These are phyloP conservation scores for Neopestalotiopsis rosae DNA, from an alignment of 2,329 filamentous ascomycete species.

Conservation along the genomic window DNA sequence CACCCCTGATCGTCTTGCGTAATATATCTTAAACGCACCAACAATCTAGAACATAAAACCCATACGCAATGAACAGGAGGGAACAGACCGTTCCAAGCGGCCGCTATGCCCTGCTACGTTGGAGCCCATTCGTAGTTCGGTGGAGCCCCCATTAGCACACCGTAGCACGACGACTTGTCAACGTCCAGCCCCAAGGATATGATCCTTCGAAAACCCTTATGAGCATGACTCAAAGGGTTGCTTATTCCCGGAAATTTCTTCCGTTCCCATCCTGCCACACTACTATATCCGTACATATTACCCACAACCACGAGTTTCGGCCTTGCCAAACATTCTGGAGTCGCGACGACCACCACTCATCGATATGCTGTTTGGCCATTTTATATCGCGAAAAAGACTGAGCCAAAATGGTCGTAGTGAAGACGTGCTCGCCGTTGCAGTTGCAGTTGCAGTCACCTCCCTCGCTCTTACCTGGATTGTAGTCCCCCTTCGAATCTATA, in stretches of 20 bases:
- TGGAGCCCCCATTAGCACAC: background rate
- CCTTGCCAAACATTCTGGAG: background rate
- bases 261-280: background rate
- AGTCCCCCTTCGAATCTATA: conserved; percentile 11
- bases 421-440: conserved; percentile 2
- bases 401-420: conserved; percentile 11
- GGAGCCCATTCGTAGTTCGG: background rate
- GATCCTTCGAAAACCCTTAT: too few species aligned
- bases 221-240: background rate
- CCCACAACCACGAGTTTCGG: background rate
- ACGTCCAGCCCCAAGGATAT: background rate
- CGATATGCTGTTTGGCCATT: background rate
- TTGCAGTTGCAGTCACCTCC: conserved; percentile 12
- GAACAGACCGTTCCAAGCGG: background rate
- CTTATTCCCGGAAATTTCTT: background rate
- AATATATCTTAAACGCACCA: background rate
- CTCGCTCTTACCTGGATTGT: conserved; percentile 8
- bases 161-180: too few species aligned
- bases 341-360: background rate
- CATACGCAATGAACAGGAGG: background rate
- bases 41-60: background rate
- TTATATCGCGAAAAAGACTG: background rate
- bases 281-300: background rate
- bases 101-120: background rate
- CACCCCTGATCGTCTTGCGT: background rate